Evolutionary conservation across 2,329 filamentous ascomycete species (phyloP).

Genomic region (Talaromyces sp.): DNA sequence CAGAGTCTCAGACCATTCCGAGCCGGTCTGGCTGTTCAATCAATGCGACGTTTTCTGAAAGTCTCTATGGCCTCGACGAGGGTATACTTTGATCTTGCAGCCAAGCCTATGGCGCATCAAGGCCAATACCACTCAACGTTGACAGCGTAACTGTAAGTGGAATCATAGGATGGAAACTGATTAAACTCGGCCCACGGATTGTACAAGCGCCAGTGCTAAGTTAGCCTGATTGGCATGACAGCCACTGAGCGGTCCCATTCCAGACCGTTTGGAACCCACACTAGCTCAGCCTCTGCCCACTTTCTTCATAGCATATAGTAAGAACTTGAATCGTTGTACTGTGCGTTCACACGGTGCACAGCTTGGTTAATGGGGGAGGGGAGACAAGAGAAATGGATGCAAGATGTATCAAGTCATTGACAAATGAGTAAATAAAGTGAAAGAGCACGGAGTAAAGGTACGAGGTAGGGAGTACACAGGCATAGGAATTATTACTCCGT

Average conservation of each 20-base stretch:
- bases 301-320: not conserved
- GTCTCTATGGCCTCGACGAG: not conserved
- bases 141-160: not conserved
- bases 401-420: not conserved
- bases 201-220: constrained; percentile 6
- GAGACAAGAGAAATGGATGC: not conserved
- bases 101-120: not conserved
- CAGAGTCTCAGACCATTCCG: not conserved
- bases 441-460: not conserved
- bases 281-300: constrained; percentile 11
- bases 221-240: not conserved
- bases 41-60: not conserved
- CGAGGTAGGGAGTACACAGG: not conserved
- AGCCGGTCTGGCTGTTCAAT: not conserved
- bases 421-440: not conserved
- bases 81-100: not conserved
- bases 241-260: constrained; percentile 2
- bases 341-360: not conserved
- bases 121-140: too few relatives aligned
- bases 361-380: not conserved
- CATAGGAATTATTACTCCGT: not conserved
- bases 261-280: constrained; percentile 5
- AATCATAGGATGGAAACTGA: constrained; percentile 1
- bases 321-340: not conserved
- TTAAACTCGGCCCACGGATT: constrained; percentile 2